phyloP scores from a whole-genome alignment of 345 rosid species.

The Syzygium aqueum region DNA sequence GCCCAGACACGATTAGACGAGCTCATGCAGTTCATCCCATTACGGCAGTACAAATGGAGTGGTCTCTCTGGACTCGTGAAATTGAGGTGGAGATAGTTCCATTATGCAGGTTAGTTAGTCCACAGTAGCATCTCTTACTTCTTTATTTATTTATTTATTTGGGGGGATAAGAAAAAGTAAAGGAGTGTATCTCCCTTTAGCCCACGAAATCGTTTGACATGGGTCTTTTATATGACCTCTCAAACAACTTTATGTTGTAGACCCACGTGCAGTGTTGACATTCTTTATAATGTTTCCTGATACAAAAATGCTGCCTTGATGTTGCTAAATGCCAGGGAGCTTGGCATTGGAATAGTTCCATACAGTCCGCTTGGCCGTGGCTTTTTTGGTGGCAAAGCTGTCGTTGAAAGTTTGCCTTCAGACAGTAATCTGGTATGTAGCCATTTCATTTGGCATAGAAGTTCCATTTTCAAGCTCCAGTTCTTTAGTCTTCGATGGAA shows the following conservation, averaged over 20 bases:
- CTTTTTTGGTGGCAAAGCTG: conserved; percentile 1
- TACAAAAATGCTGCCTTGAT: background rate
- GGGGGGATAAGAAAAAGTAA: background rate
- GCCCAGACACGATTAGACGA: conserved; percentile 27
- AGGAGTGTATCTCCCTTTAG: background rate
- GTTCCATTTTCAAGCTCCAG: background rate
- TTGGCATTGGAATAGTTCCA: conserved; percentile 11
- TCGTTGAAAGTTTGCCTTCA: background rate
- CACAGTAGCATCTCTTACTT: background rate
- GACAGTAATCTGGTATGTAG: background rate
- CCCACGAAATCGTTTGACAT: background rate
- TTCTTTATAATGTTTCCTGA: background rate
- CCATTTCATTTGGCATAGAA: background rate
- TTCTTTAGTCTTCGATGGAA: background rate
- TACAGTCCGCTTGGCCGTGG: conserved; percentile 20
- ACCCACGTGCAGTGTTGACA: background rate
- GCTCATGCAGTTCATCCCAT: conserved; percentile 41
- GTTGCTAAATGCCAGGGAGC: background rate
- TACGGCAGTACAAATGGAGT: conserved; percentile 36
- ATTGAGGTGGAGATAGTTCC: conserved; percentile 40
- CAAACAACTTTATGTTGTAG: background rate
- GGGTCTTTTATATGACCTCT: background rate
- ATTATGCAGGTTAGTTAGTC: conserved; percentile 26
- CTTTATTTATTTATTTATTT: background rate
- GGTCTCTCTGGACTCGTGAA: conserved; percentile 31